Evolutionary conservation across 441 rosid genomes (phyloP).

Genomic region (Mallotus repandus): DNA sequence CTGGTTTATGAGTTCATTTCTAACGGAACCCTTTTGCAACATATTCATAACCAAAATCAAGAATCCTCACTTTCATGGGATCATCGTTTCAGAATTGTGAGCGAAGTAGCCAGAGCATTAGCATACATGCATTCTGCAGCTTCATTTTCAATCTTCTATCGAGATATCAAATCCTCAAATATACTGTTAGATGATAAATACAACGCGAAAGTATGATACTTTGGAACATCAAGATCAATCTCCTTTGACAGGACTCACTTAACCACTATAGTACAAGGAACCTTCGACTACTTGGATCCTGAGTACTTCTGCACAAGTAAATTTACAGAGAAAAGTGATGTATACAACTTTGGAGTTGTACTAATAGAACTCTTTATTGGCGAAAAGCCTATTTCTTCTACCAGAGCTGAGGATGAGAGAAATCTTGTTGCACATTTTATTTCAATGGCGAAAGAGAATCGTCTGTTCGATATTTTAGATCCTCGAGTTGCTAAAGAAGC

Average conservation of each 20-base stretch:
- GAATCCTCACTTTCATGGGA: constrained; percentile 43
- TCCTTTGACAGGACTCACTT: constrained; percentile 43
- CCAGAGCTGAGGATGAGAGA: constrained; percentile 20
- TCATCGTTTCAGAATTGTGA: constrained; percentile 34
- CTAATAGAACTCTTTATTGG: constrained; percentile 36
- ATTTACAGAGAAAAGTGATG: constrained; percentile 40
- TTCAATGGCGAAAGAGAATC: constrained; percentile 12
- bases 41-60: constrained; percentile 30
- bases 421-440: constrained; percentile 28
- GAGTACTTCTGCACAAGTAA: constrained; percentile 49
- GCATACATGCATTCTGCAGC: constrained; percentile 58
- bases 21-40: constrained; percentile 39
- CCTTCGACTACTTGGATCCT: constrained; percentile 51
- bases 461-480: constrained; percentile 24
- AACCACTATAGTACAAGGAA: constrained; percentile 46
- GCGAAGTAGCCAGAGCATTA: constrained; percentile 50
- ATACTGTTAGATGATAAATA: constrained; percentile 43
- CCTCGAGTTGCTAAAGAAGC: constrained; percentile 28
- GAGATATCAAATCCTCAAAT: constrained; percentile 51
- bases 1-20: constrained; percentile 49
- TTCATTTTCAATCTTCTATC: constrained; percentile 46
- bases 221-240: constrained; percentile 47
- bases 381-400: constrained; percentile 23
- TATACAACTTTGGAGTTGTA: constrained; percentile 34
- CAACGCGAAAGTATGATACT: constrained; percentile 44